These are phyloP conservation scores for Polytolypa hystricis DNA, from an alignment of 2,329 filamentous ascomycete species.

Conservation along the genomic window DNA sequence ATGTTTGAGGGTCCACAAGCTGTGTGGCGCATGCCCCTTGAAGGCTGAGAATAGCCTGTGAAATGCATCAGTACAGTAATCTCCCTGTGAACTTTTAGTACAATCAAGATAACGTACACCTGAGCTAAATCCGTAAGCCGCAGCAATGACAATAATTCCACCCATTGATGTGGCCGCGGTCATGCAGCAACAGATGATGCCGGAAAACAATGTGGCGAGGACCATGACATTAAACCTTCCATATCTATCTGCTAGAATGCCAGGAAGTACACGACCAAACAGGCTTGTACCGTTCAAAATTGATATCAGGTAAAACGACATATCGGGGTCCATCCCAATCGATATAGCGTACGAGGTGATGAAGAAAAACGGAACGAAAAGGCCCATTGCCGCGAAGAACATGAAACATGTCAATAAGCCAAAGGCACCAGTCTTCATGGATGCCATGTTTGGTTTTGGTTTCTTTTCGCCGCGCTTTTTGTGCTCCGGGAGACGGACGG, in stretches of 20 bases:
- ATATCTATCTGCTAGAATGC: constrained; percentile 41
- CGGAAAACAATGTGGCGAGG: constrained; percentile 30
- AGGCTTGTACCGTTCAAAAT: constrained; percentile 55
- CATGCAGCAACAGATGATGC: constrained; percentile 34
- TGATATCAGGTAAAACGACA: constrained; percentile 55
- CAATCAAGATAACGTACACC: constrained; percentile 39
- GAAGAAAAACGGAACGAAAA: constrained; percentile 42
- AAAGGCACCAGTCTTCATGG: constrained; percentile 2
- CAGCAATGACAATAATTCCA: constrained; percentile 29
- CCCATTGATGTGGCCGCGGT: constrained; percentile 27
- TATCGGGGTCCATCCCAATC: constrained; percentile 43
- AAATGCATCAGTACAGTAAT: no score
- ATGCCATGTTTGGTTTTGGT: constrained; percentile 40
- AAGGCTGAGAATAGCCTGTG: no score
- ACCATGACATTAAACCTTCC: constrained; percentile 44
- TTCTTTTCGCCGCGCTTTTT: constrained; percentile 33
- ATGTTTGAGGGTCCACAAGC: constrained; percentile 36
- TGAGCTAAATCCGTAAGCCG: constrained; percentile 41
- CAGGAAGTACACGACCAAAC: constrained; percentile 48
- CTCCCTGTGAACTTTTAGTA: no score
- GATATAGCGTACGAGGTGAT: constrained; percentile 47
- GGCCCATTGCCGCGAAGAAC: constrained; percentile 32
- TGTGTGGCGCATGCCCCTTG: constrained; percentile 4
- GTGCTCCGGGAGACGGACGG: constrained; percentile 32
- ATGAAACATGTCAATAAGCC: constrained; percentile 26